Conservation (phyloP, 495 filamentous ascomycete species). For the Collariella sp. region DNA sequence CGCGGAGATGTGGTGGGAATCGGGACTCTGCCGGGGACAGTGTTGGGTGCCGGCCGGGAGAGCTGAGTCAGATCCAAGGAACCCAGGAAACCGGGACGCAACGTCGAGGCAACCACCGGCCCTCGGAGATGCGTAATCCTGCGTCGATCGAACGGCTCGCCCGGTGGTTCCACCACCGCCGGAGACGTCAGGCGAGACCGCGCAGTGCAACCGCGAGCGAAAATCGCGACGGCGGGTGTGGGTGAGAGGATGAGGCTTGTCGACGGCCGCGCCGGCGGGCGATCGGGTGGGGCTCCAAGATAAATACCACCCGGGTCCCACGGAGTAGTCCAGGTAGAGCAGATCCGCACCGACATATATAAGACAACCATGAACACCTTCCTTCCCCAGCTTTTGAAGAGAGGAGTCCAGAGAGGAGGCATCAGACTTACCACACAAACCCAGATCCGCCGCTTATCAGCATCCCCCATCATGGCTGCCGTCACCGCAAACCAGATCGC, state of each 20-base stretch:
- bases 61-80: conserved; percentile 14
- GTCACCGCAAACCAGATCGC: conserved; percentile 37
- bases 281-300: neutral
- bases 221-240: neutral
- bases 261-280: neutral
- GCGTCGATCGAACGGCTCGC: conserved; percentile 7
- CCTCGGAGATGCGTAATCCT: conserved; percentile 14
- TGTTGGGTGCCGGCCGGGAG: neutral
- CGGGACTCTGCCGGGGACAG: neutral
- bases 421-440: neutral
- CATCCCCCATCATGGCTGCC: conserved; percentile 15
- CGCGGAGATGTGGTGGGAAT: conserved; percentile 16
- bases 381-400: neutral
- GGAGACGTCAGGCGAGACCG: conserved; percentile 1
- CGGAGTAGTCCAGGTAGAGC: neutral
- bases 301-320: conserved; percentile 8
- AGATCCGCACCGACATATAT: neutral
- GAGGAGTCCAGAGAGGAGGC: neutral
- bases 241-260: neutral
- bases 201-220: neutral
- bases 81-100: too few relatives aligned
- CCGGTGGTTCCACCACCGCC: conserved; percentile 10
- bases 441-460: neutral
- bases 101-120: neutral
- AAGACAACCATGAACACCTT: neutral